These are phyloP conservation scores for Mychonastes homosphaera DNA, from an alignment of 139 green algal genomes.

Conservation along the genomic window DNA sequence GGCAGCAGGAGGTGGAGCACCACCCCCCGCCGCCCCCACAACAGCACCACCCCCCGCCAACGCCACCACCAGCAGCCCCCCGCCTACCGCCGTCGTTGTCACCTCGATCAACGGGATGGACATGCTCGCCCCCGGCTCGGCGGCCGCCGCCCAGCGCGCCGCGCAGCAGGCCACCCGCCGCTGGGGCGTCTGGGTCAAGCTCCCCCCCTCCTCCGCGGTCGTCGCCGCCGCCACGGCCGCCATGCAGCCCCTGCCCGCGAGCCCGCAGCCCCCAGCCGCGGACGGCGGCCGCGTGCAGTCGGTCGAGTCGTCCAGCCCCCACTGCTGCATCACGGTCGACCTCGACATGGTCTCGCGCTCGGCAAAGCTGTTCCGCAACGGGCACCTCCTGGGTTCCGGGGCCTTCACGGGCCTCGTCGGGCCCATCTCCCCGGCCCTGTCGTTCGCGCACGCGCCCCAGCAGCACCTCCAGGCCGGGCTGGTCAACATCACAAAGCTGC, in stretches of 20 bases:
- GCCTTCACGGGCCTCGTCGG: conserved; percentile 36
- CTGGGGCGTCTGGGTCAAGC: conserved; percentile 40
- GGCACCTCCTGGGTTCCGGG: conserved; percentile 37
- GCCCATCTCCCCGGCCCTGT: conserved; percentile 31
- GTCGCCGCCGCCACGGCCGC: conserved; percentile 1
- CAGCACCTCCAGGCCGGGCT: conserved; percentile 32
- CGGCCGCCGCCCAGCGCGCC: not conserved
- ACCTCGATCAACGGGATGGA: too few species aligned
- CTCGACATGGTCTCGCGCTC: conserved; percentile 40
- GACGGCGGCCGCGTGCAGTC: conserved; percentile 23
- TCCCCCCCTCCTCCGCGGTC: conserved; percentile 9
- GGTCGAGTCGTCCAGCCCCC: conserved; percentile 30
- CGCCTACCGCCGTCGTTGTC: too few species aligned
- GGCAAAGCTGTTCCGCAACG: conserved; percentile 48
- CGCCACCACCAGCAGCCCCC: conserved; percentile 1
- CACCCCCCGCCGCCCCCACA: not conserved
- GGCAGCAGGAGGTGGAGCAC: not conserved
- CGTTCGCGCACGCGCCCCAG: conserved; percentile 31
- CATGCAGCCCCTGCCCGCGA: conserved; percentile 13
- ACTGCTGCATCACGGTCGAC: conserved; percentile 53
- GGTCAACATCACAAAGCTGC: conserved; percentile 54
- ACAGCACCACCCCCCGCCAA: not conserved
- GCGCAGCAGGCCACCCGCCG: conserved; percentile 13
- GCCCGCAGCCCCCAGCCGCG: not conserved
- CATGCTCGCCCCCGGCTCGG: too few species aligned